Percentiles rank a stretch among this genome's conserved stretches.
Evolutionary conservation across 768 basidiomycete species (phyloP).

Genomic region (Fomitopsis serialis): DNA sequence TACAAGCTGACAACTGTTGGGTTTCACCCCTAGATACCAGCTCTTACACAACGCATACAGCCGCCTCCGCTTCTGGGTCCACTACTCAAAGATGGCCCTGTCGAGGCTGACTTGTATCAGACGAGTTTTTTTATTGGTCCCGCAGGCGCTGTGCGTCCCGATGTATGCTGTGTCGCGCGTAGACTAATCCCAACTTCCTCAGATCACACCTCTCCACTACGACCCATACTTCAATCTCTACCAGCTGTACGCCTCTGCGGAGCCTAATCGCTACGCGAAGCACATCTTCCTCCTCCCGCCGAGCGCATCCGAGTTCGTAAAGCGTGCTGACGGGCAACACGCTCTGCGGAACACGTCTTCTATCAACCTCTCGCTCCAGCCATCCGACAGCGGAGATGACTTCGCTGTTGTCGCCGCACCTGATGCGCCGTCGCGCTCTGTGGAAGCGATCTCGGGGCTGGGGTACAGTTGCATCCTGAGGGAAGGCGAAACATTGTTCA

Average conservation of each 20-base stretch:
- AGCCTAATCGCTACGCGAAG: conserved; percentile 12
- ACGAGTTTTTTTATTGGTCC: conserved; percentile 20
- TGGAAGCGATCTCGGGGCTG: conserved; percentile 6
- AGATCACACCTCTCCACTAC: conserved; percentile 20
- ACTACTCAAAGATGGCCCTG: conserved; percentile 4
- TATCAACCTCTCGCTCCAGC: conserved; percentile 7
- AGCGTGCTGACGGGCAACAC: neutral
- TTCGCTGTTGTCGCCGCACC: conserved; percentile 5
- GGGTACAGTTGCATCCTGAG: conserved; percentile 16
- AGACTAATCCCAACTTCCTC: neutral
- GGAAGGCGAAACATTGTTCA: conserved; percentile 21
- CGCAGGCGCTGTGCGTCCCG: conserved; percentile 11
- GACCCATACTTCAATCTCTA: conserved; percentile 22
- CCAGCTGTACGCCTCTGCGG: conserved; percentile 16
- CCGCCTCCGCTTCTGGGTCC: conserved; percentile 10
- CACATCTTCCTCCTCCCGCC: conserved; percentile 19
- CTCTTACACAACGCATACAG: conserved; percentile 2
- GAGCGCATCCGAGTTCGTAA: conserved; percentile 4
- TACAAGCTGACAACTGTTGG: neutral
- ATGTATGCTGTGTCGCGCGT: too few relatives aligned
- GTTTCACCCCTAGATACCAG: conserved; percentile 2
- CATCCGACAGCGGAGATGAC: neutral
- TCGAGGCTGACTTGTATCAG: conserved; percentile 16
- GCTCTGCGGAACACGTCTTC: conserved; percentile 13
- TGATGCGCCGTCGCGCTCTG: neutral